Percentiles rank a stretch among this genome's conserved stretches.
Evolutionary conservation across 352 stramenopile genomes (phyloP).

Genomic region (Phytophthora palmivora): DNA sequence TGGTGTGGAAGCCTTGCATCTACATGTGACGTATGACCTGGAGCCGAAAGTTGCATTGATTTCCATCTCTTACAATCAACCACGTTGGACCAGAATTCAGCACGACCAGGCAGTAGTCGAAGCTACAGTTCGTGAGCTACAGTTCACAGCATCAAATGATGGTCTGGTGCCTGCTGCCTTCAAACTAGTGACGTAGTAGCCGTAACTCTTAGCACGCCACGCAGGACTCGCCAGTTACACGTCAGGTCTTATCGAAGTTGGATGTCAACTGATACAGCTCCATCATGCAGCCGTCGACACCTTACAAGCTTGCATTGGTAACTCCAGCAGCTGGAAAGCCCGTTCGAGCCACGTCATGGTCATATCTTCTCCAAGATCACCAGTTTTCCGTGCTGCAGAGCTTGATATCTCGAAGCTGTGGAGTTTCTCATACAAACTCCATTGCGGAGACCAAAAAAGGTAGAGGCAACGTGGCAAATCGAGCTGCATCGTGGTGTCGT

Average conservation of each 20-base stretch:
- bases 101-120: background rate
- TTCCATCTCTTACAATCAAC: background rate
- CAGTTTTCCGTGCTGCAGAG: background rate
- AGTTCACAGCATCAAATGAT: slow-evolving; percentile 2
- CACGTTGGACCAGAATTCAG: slow-evolving; percentile 1
- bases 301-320: background rate
- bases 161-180: no score
- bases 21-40: no score
- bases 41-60: background rate
- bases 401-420: background rate
- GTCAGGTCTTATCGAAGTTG: slow-evolving; percentile 6
- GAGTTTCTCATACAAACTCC: background rate
- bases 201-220: background rate
- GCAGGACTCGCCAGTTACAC: slow-evolving; percentile 7
- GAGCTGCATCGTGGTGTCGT: no score
- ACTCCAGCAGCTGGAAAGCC: background rate
- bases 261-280: slow-evolving; percentile 13
- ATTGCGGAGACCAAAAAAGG: slow-evolving; percentile 10
- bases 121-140: slow-evolving; percentile 3
- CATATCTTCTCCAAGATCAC: no score
- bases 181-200: no score
- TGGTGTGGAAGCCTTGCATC: no score
- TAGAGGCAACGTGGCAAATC: background rate
- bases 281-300: background rate
- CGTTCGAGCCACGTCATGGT: no score